Evolutionary conservation across 495 filamentous ascomycete species (phyloP).

Genomic region (Xylaria cubensis): DNA sequence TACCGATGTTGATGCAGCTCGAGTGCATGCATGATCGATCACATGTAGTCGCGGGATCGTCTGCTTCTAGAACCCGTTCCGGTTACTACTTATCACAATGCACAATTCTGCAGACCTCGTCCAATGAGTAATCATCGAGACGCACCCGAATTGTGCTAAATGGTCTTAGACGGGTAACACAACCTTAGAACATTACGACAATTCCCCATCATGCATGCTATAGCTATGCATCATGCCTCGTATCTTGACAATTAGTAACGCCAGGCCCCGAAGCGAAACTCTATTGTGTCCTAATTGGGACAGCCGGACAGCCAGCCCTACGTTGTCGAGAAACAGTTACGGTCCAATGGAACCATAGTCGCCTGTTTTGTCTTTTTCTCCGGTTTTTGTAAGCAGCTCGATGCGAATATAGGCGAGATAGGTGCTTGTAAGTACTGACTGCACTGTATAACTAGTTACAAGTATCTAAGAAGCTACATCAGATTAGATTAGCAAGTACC

Average conservation of each 20-base stretch:
- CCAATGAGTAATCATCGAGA: constrained; percentile 15
- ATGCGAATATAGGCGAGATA: background rate
- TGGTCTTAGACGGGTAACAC: background rate
- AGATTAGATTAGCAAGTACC: background rate
- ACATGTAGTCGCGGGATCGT: constrained; percentile 13
- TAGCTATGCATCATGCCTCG: constrained; percentile 11
- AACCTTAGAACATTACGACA: background rate
- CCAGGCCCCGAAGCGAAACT: background rate
- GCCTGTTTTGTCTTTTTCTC: no score
- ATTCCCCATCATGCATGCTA: background rate
- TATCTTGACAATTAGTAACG: background rate
- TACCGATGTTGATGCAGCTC: constrained; percentile 16
- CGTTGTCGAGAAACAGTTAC: background rate
- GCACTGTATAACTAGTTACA: background rate
- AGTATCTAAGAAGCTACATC: no score
- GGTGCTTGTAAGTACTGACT: no score
- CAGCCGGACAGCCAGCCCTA: background rate
- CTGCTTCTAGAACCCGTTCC: constrained; percentile 10
- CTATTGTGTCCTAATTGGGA: background rate
- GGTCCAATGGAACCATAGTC: background rate
- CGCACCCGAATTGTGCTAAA: background rate
- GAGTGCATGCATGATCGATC: constrained; percentile 21
- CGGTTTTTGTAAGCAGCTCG: background rate
- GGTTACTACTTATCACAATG: constrained; percentile 19
- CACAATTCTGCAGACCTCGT: background rate